These are phyloP conservation scores for Fomitopsis schrenkii DNA, from an alignment of 1,284 basidiomycete species.

Conservation along the genomic window DNA sequence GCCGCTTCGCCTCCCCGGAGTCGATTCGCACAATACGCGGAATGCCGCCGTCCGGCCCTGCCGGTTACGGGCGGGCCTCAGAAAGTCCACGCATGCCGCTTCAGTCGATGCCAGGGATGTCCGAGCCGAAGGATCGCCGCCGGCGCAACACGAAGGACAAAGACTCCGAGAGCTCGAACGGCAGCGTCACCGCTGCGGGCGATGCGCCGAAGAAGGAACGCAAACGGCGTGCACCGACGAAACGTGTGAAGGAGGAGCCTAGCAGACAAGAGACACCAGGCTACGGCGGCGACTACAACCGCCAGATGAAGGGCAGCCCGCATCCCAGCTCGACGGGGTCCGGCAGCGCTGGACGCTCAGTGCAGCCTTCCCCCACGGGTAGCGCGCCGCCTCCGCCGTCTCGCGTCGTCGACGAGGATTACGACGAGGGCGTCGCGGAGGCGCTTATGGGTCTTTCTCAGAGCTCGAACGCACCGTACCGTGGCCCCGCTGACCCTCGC, in stretches of 20 bases:
- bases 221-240: constrained; percentile 33
- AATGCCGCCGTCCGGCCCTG: constrained; percentile 23
- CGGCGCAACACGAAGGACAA: constrained; percentile 33
- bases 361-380: constrained; percentile 66
- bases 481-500: constrained; percentile 22
- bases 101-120: constrained; percentile 18
- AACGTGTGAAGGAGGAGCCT: constrained; percentile 35
- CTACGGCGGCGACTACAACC: constrained; percentile 22
- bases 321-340: constrained; percentile 63
- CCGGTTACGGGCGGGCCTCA: constrained; percentile 26
- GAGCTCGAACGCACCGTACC: constrained; percentile 21
- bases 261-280: constrained; percentile 27
- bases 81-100: constrained; percentile 36
- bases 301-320: constrained; percentile 39
- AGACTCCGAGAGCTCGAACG: constrained; percentile 32
- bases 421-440: constrained; percentile 75
- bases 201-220: constrained; percentile 39
- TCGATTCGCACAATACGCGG: constrained; percentile 21
- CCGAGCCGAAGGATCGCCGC: constrained; percentile 27
- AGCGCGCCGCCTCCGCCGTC: constrained; percentile 53
- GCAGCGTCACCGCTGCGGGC: constrained; percentile 16
- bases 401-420: constrained; percentile 75
- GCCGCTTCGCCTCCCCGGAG: constrained; percentile 31
- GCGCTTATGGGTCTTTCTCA: constrained; percentile 58
- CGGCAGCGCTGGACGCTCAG: constrained; percentile 45